Evolutionary conservation across 805 yeast species (phyloP).

Genomic region (Kodamaea kaohsiungensis): DNA sequence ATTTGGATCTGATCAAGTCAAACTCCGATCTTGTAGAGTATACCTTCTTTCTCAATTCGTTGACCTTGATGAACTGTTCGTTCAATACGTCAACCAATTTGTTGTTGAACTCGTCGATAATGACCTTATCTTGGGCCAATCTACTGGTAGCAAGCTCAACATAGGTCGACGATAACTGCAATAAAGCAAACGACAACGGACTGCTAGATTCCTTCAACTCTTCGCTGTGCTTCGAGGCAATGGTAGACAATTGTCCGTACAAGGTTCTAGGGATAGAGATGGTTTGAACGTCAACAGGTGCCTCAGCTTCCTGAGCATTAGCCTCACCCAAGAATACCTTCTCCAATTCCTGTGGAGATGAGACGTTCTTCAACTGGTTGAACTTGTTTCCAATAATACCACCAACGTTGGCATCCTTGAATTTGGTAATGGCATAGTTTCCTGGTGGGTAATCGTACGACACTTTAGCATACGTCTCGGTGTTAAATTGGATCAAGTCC

Average conservation of each 20-base stretch:
- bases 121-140: conserved; percentile 65
- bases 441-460: conserved; percentile 83
- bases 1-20: conserved; percentile 66
- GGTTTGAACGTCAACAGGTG: conserved; percentile 29
- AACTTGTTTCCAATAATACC: conserved; percentile 57
- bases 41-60: conserved; percentile 63
- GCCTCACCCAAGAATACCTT: conserved; percentile 46
- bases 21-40: conserved; percentile 69
- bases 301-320: conserved; percentile 14
- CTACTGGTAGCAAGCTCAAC: conserved; percentile 66
- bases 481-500: conserved; percentile 42
- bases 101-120: conserved; percentile 59
- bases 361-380: conserved; percentile 60
- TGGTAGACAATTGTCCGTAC: conserved; percentile 65
- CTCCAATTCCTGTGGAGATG: conserved; percentile 67
- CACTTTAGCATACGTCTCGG: conserved; percentile 66
- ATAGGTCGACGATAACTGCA: conserved; percentile 56
- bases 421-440: conserved; percentile 46
- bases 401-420: conserved; percentile 67
- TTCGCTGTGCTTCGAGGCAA: conserved; percentile 53
- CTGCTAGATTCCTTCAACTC: conserved; percentile 45
- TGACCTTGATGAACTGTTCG: conserved; percentile 60
- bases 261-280: conserved; percentile 64
- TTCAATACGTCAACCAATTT: conserved; percentile 54
- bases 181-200: conserved; percentile 55